Evolutionary conservation across 1,284 basidiomycete genomes (phyloP).

Genomic region (Tausonia pullulans): DNA sequence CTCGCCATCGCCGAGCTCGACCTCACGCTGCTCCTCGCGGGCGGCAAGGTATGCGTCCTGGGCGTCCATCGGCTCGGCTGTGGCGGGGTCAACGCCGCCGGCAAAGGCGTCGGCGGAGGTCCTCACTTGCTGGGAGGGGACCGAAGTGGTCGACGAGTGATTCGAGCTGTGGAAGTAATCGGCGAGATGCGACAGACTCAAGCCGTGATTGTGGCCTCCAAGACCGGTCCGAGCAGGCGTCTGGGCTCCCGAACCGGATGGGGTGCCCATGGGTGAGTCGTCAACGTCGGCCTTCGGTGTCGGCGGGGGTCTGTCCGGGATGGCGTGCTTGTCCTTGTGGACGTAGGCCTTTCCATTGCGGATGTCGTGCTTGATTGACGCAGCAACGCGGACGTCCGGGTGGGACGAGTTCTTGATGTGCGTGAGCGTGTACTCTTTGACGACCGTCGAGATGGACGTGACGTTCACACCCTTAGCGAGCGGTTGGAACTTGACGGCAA

Average conservation of each 20-base stretch:
- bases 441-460: slow-evolving; percentile 50
- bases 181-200: not conserved
- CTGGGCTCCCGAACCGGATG: no score
- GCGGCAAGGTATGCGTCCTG: slow-evolving; percentile 18
- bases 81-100: slow-evolving; percentile 6
- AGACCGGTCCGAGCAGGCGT: no score
- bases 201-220: not conserved
- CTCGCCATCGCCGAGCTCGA: slow-evolving; percentile 36
- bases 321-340: slow-evolving; percentile 9
- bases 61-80: slow-evolving; percentile 2
- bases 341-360: slow-evolving; percentile 44
- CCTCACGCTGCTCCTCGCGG: slow-evolving; percentile 22
- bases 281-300: not conserved
- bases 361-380: slow-evolving; percentile 60
- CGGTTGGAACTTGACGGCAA: slow-evolving; percentile 75
- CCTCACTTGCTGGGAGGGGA: not conserved
- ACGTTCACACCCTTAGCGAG: slow-evolving; percentile 72
- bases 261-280: no score
- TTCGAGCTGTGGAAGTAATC: not conserved
- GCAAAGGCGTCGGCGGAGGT: not conserved
- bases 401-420: slow-evolving; percentile 51
- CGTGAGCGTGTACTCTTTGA: slow-evolving; percentile 59
- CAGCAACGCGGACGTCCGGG: slow-evolving; percentile 53
- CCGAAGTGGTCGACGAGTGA: not conserved
- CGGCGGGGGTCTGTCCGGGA: not conserved